Conservation (phyloP, 1,284 basidiomycete species). For the Cryptococcus depauperatus region DNA sequence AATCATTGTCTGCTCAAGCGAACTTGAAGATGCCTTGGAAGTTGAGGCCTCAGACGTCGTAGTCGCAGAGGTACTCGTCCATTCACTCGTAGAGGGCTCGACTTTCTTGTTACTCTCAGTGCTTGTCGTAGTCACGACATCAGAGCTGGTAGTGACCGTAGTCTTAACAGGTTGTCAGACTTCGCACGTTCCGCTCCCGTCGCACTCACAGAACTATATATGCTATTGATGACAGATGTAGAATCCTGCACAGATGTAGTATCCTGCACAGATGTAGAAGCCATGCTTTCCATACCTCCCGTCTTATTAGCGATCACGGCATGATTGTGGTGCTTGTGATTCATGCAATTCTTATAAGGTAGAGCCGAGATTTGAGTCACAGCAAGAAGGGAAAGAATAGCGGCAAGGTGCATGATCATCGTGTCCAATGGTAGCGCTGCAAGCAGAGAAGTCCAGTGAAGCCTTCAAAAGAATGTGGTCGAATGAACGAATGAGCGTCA, state of each 20-base stretch:
- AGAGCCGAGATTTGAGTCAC: not conserved
- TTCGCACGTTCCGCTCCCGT: not conserved
- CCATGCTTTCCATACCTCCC: not conserved
- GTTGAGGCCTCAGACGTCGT: not conserved
- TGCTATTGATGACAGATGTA: not conserved
- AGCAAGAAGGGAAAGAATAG: conserved; percentile 4
- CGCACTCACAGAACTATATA: not conserved
- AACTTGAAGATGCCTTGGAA: not conserved
- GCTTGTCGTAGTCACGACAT: not conserved
- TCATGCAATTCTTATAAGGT: not conserved
- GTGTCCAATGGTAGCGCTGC: too few relatives aligned
- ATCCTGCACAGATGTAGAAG: not conserved
- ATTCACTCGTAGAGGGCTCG: not conserved
- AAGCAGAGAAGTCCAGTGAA: too few relatives aligned
- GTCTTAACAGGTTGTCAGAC: not conserved
- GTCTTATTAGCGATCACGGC: not conserved
- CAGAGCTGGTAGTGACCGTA: not conserved
- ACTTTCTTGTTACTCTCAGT: too few relatives aligned
- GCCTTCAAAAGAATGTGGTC: too few relatives aligned
- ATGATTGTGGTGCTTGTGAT: not conserved
- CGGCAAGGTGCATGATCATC: not conserved
- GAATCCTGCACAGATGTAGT: not conserved
- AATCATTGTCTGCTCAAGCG: conserved; percentile 14
- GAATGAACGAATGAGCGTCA: too few relatives aligned
- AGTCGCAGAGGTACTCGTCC: not conserved